phyloP scores from a whole-genome alignment of 371 early-diverging fungal species.

The Rhizopus arrhizus region DNA sequence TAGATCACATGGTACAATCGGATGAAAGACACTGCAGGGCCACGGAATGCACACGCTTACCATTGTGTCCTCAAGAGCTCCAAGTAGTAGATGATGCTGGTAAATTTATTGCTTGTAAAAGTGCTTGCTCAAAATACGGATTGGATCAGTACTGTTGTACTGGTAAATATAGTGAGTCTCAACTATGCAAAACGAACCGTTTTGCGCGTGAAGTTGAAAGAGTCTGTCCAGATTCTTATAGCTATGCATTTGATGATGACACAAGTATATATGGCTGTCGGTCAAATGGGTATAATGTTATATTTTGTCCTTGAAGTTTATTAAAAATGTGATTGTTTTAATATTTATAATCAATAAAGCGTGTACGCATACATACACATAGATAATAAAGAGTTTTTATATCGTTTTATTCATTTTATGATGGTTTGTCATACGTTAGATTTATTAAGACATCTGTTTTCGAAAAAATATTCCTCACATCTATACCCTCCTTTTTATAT shows the following conservation, averaged over 20 bases:
- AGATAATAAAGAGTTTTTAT: no score
- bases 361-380: no score
- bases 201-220: slow-evolving; percentile 33
- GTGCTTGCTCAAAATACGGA: slow-evolving; percentile 40
- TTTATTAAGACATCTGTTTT: slow-evolving; percentile 75
- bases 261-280: slow-evolving; percentile 46
- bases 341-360: no score
- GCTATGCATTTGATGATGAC: slow-evolving; percentile 55
- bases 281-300: slow-evolving; percentile 41
- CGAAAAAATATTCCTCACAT: slow-evolving; percentile 65
- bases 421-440: slow-evolving; percentile 49
- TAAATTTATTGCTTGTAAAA: slow-evolving; percentile 30
- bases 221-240: slow-evolving; percentile 43
- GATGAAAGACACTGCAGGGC: slow-evolving; percentile 19
- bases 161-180: slow-evolving; percentile 24
- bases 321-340: neutral
- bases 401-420: no score
- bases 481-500: slow-evolving; percentile 65
- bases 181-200: slow-evolving; percentile 29
- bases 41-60: slow-evolving; percentile 23
- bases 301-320: slow-evolving; percentile 42
- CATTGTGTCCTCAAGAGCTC: slow-evolving; percentile 26
- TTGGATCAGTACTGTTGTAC: slow-evolving; percentile 38
- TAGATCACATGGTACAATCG: slow-evolving; percentile 1
- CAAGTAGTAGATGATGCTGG: slow-evolving; percentile 12